A percentile compares a stretch with the other conserved stretches of the same genome.
Evolutionary conservation across 768 basidiomycete genomes (phyloP).

Genomic region (Galerina marginata): DNA sequence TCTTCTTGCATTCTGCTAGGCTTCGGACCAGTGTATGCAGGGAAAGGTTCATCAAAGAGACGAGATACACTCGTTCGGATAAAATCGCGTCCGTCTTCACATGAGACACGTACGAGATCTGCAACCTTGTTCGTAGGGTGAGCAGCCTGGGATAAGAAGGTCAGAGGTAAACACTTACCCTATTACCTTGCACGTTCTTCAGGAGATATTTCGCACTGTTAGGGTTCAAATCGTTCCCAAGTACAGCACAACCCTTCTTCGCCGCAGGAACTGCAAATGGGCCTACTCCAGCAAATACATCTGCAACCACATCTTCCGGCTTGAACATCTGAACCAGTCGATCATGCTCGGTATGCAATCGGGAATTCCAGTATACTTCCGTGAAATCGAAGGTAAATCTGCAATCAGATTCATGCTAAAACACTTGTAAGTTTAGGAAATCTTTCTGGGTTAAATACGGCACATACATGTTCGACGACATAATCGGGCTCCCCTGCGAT

Average conservation of each 20-base stretch:
- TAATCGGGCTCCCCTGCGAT: slow-evolving; percentile 90
- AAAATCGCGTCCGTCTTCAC: slow-evolving; percentile 88
- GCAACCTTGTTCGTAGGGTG: slow-evolving; percentile 56
- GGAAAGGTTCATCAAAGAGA: slow-evolving; percentile 71
- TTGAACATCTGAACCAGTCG: slow-evolving; percentile 79
- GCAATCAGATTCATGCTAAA: slow-evolving; percentile 84
- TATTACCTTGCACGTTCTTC: slow-evolving; percentile 77
- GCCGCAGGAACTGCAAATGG: slow-evolving; percentile 95
- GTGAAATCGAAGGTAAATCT: slow-evolving; percentile 93
- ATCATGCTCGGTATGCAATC: slow-evolving; percentile 89
- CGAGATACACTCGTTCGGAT: slow-evolving; percentile 64
- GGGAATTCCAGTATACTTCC: slow-evolving; percentile 97
- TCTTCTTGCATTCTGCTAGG: slow-evolving; percentile 51
- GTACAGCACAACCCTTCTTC: slow-evolving; percentile 86
- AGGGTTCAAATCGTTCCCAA: slow-evolving; percentile 96
- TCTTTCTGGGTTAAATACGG: not conserved
- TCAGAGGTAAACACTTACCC: slow-evolving; percentile 46
- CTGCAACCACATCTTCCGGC: slow-evolving; percentile 81
- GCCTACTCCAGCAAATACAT: slow-evolving; percentile 97
- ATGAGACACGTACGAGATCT: slow-evolving; percentile 70
- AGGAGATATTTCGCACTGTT: slow-evolving; percentile 78
- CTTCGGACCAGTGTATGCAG: slow-evolving; percentile 55
- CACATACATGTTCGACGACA: slow-evolving; percentile 81
- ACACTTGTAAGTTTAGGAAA: slow-evolving; percentile 5
- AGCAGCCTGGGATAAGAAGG: slow-evolving; percentile 7